A percentile compares a stretch with the other conserved stretches of the same genome.
phyloP scores from a whole-genome alignment of 495 filamentous ascomycete genomes.

The Chaetomidium leptoderma region DNA sequence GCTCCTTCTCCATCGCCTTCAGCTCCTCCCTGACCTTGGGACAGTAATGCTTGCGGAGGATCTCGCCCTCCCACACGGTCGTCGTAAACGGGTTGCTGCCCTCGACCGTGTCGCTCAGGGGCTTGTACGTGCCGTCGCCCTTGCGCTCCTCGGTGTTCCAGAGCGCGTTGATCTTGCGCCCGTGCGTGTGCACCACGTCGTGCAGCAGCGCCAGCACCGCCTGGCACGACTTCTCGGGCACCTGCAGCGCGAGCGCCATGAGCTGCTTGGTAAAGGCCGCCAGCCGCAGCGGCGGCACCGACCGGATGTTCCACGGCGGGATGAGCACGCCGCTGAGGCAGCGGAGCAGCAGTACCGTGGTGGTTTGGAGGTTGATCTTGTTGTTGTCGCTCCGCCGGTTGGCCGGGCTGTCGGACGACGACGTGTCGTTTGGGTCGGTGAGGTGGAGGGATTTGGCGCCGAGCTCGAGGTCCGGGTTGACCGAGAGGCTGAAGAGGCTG shows the following conservation, averaged over 20 bases:
- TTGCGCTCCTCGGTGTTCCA: conserved; percentile 71
- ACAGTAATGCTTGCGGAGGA: conserved; percentile 78
- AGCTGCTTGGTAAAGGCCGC: conserved; percentile 92
- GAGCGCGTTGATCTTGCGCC: conserved; percentile 37
- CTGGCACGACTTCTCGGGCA: conserved; percentile 80
- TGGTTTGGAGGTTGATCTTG: conserved; percentile 90
- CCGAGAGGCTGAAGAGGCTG: conserved; percentile 66
- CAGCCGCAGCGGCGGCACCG: conserved; percentile 69
- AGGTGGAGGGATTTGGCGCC: conserved; percentile 76
- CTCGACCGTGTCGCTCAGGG: conserved; percentile 60
- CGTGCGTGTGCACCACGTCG: conserved; percentile 61
- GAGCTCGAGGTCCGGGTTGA: conserved; percentile 82
- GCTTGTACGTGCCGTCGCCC: conserved; percentile 60
- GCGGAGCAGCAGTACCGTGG: conserved; percentile 81
- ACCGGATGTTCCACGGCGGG: conserved; percentile 57
- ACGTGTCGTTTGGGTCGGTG: conserved; percentile 60
- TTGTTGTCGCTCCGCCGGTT: conserved; percentile 41
- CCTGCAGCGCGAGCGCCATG: conserved; percentile 70
- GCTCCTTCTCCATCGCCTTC: conserved; percentile 61
- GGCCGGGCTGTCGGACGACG: conserved; percentile 23
- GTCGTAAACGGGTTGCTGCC: conserved; percentile 82
- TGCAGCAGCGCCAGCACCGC: conserved; percentile 70
- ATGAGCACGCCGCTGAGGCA: conserved; percentile 74
- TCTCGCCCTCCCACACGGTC: conserved; percentile 89
- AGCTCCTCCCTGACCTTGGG: conserved; percentile 79